Base-by-base conservation (phyloP, 805 yeast genomes). In the Teunomyces kruisii region DNA sequence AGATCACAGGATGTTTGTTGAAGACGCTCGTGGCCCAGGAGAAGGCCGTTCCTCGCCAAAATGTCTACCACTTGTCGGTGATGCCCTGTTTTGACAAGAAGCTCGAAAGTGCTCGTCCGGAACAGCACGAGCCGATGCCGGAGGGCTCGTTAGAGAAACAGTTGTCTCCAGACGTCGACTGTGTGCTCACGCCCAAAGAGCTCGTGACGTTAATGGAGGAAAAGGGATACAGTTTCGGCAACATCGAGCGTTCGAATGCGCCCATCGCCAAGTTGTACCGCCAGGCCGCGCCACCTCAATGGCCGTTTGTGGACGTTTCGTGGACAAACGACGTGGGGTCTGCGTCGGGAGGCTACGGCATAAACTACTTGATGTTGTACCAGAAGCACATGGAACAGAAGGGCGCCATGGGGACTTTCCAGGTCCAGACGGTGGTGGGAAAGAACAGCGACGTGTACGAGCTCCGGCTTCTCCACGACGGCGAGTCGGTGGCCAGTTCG, bases 31-130 rank as follows among this genome's bases (percentile, higher is more conserved):
- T 70, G 2, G 57, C 74, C 1, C 41, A 51, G n/a, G 68, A 68
- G 13, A 50, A 58, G 7, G 39, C 41, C 3, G 53, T 67, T 63
- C 15, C 59, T 13, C 58, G 70, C 9, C 58, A 68, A 0, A 56
- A 76, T 2, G 67, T 90, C 0, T 94, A 88, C 59, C 97, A 92
- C 62, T 66, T 94, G 44, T 79, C 94, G 6, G 72, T 94, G 15
- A 92, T 92, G 98, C 98, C 99, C 1, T 92, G 98, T 57, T 94
- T 94, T 62, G 99, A 94, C 64, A 94, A 94, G 67, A 94, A 94
- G 64, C 75, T 91, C 33, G 99, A 94, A 68, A 94, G 97, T 22
- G 90, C 96, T 3, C 75, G 98, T 49, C 84, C 87, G 0, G 96
- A 88, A 52, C 68, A 74, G 42, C 72, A 66, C 14, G 22, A 19